Evolutionary conservation across 768 basidiomycete species (phyloP).

Genomic region (Lactarius hengduanensis): DNA sequence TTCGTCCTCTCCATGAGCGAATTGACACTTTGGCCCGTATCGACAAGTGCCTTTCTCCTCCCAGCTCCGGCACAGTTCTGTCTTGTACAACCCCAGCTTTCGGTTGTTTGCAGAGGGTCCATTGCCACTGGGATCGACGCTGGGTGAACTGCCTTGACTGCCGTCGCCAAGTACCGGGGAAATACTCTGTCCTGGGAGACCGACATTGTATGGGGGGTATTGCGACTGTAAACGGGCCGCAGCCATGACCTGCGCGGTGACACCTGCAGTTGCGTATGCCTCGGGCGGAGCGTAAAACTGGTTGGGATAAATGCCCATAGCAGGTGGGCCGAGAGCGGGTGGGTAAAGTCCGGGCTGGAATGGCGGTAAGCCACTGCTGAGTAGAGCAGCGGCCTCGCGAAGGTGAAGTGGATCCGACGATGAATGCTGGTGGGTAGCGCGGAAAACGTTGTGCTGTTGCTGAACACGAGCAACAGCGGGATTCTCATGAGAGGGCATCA

Average conservation of each 20-base stretch:
- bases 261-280: conserved; percentile 51
- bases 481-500: conserved; percentile 52
- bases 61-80: conserved; percentile 87
- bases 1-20: conserved; percentile 90
- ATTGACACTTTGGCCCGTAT: conserved; percentile 88
- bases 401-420: conserved; percentile 78
- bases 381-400: conserved; percentile 66
- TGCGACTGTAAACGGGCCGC: conserved; percentile 55
- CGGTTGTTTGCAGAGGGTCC: conserved; percentile 91
- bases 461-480: conserved; percentile 73
- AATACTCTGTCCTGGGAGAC: conserved; percentile 26
- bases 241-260: conserved; percentile 55
- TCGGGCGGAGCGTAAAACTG: conserved; percentile 69
- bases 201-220: conserved; percentile 50
- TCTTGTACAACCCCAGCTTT: conserved; percentile 89
- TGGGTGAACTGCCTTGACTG: conserved; percentile 32
- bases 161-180: conserved; percentile 20
- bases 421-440: conserved; percentile 76
- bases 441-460: conserved; percentile 74
- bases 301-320: conserved; percentile 62
- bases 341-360: conserved; percentile 62
- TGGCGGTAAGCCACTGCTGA: conserved; percentile 55
- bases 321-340: conserved; percentile 41
- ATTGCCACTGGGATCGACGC: conserved; percentile 39
- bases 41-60: conserved; percentile 87